Evolutionary conservation across 129 eudicot genomes (phyloP).

Genomic region (Centella asiatica): DNA sequence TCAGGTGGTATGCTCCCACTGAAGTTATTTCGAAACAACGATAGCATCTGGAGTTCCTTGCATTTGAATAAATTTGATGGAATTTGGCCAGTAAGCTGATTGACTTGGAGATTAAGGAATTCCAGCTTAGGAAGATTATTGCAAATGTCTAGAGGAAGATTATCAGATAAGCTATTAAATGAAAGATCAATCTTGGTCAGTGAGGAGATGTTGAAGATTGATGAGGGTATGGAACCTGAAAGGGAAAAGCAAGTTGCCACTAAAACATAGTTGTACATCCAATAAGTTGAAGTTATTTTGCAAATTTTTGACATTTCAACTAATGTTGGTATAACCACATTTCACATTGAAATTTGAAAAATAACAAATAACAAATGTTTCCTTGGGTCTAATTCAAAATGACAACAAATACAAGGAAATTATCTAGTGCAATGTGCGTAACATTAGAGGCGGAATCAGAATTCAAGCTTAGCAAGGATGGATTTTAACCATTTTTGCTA

Average conservation of each 20-base stretch:
- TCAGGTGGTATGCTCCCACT: constrained; percentile 20
- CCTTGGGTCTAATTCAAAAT: no score
- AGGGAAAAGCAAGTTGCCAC: not conserved
- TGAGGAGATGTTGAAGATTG: not conserved
- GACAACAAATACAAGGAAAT: no score
- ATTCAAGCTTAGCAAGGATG: no score
- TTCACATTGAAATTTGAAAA: no score
- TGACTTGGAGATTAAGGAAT: constrained; percentile 1
- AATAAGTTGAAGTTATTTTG: no score
- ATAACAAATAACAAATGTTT: no score
- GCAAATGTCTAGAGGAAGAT: constrained; percentile 9
- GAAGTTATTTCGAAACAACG: constrained; percentile 17
- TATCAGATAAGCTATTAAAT: not conserved
- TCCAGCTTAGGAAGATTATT: not conserved
- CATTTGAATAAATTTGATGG: constrained; percentile 24
- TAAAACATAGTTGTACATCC: no score
- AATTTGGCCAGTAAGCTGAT: constrained; percentile 25
- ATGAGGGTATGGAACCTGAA: not conserved
- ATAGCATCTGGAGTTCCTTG: constrained; percentile 23
- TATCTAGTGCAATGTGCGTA: no score
- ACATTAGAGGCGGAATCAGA: no score
- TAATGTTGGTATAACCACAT: no score
- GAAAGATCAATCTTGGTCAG: not conserved
- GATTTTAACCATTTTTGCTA: no score
- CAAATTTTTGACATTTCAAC: no score